Percentiles rank a stretch among this genome's conserved stretches.
phyloP scores from a whole-genome alignment of 116 monocot genomes.

The Posidonia oceanica region DNA sequence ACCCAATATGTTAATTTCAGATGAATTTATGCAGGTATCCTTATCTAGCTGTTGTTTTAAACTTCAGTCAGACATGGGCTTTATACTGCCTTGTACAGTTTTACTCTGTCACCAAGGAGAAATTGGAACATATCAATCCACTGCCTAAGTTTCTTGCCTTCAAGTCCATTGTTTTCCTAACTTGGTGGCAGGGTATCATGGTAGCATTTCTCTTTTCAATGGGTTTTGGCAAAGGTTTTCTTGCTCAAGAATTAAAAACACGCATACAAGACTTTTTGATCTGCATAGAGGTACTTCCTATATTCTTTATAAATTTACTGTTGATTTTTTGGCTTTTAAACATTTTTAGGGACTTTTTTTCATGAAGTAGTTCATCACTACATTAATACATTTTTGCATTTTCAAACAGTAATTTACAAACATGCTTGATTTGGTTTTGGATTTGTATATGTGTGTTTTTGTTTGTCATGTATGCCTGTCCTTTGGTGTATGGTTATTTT shows the following conservation, averaged over 20 bases:
- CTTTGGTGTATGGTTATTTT: too few species aligned
- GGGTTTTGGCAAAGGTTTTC: conserved; percentile 64
- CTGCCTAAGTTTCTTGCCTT: conserved; percentile 89
- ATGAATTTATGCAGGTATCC: conserved; percentile 54
- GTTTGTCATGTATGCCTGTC: too few species aligned
- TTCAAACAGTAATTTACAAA: too few species aligned
- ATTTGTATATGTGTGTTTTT: too few species aligned
- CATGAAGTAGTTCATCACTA: too few species aligned
- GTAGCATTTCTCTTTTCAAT: conserved; percentile 85
- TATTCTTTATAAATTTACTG: neutral
- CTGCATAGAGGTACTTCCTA: conserved; percentile 77
- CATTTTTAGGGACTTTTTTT: too few species aligned
- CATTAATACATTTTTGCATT: too few species aligned
- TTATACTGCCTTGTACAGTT: conserved; percentile 97
- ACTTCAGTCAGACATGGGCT: conserved; percentile 99
- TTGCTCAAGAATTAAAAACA: conserved; percentile 79
- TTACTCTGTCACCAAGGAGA: conserved; percentile 86
- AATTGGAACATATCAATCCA: conserved; percentile 83
- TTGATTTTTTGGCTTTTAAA: neutral
- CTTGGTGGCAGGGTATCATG: conserved; percentile 98
- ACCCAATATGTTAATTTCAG: too few species aligned
- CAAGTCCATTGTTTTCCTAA: conserved; percentile 97
- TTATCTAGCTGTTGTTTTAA: conserved; percentile 83
- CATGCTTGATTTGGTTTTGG: too few species aligned
- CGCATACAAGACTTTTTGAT: conserved; percentile 94